Base-by-base conservation (phyloP, 2,329 filamentous ascomycete genomes). In the Curvularia sp. region DNA sequence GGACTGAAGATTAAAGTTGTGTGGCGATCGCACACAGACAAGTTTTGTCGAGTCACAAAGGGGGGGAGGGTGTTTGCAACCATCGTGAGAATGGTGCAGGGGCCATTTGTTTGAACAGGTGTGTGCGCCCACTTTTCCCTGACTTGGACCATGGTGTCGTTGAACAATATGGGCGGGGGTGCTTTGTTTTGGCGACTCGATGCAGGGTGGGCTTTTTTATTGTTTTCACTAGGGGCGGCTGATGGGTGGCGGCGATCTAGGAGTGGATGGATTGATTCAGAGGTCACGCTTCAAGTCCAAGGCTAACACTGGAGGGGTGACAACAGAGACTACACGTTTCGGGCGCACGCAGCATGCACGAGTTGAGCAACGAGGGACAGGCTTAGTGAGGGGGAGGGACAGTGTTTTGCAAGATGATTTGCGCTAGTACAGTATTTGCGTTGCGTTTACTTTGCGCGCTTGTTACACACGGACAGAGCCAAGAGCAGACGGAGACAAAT, bases 1-100 rank as follows among this genome's bases (percentile, higher is more conserved):
- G 10, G 75, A 77, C 50, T 77, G 73, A 77, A 45, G 25, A 46
- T 25, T 53, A 19, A 34, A 39, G 30, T 41, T 21, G 45, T 4
- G 49, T 18, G 38, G 32, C 41, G 50, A 60, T 63, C 21, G 53
- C 45, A 59, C 56, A 28, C 30, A 32, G 30, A 13, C 30, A n/a
- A n/a, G 10, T 12, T 50, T 52, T 13, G 39, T 19, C 39, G 52
- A 57, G 36, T 54, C 49, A 43, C 42, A 30, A 18, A 46, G n/a
- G 43, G 27, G 27, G 49, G 25, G 28, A 21, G 27, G 25, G 23
- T 34, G 34, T 57, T 52, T 53, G 56, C 56, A 36, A 55, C 34
- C 47, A 47, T 55, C 23, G 56, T 45, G 52, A 45, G 50, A 28
- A 25, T 19, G 10, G 4, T 15, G 39, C 39, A 46, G 23, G 43